Evolutionary conservation across 2,329 filamentous ascomycete species (phyloP).

Genomic region (Ophiostoma perfectum): DNA sequence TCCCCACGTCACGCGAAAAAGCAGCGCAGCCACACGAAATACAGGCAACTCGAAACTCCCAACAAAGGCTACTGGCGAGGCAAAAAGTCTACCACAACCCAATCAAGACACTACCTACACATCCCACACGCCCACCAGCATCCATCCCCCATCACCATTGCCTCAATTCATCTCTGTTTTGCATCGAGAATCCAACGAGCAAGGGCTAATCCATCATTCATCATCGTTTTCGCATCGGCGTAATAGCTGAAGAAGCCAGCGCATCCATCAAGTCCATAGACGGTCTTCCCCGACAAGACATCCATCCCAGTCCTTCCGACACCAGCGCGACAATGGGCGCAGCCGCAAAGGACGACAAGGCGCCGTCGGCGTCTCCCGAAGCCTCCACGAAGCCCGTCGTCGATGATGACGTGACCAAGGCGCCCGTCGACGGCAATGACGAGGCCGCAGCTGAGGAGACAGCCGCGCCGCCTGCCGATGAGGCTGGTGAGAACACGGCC

Average conservation of each 20-base stretch:
- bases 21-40: conserved; percentile 18
- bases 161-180: background rate
- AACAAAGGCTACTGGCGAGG: conserved; percentile 9
- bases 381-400: conserved; percentile 18
- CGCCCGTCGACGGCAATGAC: conserved; percentile 41
- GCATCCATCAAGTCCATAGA: background rate
- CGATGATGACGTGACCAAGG: conserved; percentile 12
- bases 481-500: conserved; percentile 26
- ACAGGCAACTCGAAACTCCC: background rate
- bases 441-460: conserved; percentile 29
- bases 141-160: conserved; percentile 2
- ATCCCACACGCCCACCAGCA: conserved; percentile 1
- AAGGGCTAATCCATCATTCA: conserved; percentile 12
- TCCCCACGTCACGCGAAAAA: conserved; percentile 27
- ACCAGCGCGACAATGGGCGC: conserved; percentile 22
- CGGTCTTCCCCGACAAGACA: background rate
- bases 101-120: conserved; percentile 12
- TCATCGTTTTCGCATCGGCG: conserved; percentile 7
- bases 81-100: conserved; percentile 10
- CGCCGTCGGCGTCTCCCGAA: conserved; percentile 17
- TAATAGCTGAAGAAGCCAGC: background rate
- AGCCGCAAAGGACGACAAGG: conserved; percentile 22
- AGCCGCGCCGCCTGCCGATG: conserved; percentile 28
- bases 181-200: conserved; percentile 1
- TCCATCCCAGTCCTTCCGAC: background rate